Evolutionary conservation across 805 yeast species (phyloP).

Genomic region (Candida qinlingensis): DNA sequence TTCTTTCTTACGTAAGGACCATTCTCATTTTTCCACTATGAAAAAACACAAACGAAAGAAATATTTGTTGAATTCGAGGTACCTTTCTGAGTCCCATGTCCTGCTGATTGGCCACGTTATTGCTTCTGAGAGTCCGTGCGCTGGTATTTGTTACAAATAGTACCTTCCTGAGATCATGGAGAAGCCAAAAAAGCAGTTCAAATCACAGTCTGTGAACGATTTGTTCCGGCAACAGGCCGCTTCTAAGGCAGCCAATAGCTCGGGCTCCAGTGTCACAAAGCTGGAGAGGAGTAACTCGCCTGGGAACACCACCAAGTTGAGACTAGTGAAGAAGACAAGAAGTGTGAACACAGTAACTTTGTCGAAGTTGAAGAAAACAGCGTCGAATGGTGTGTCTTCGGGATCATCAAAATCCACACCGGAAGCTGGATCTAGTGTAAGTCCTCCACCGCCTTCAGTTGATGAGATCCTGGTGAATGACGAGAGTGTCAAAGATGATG

Average conservation of each 20-base stretch:
- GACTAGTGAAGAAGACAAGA: slow-evolving; percentile 16
- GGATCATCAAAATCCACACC: background rate
- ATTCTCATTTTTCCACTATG: too few relatives aligned
- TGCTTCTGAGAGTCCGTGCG: too few relatives aligned
- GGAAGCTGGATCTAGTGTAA: background rate
- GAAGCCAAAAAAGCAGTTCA: slow-evolving; percentile 25
- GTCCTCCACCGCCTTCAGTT: background rate
- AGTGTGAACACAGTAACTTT: slow-evolving; percentile 4
- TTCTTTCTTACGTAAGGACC: too few relatives aligned
- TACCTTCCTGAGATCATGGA: background rate
- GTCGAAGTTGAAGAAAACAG: slow-evolving; percentile 1
- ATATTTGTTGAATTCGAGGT: too few relatives aligned
- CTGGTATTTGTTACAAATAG: background rate
- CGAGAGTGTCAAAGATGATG: background rate
- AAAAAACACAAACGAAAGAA: too few relatives aligned
- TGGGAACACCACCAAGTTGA: slow-evolving; percentile 19
- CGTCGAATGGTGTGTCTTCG: background rate
- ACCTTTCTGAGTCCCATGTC: background rate
- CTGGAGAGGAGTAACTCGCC: slow-evolving; percentile 12
- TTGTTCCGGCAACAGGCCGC: slow-evolving; percentile 21
- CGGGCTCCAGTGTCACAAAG: background rate
- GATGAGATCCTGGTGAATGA: background rate
- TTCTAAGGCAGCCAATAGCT: background rate
- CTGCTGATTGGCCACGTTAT: background rate
- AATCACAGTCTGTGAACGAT: slow-evolving; percentile 25